These are phyloP conservation scores for Lecanicillium sp. DNA, from an alignment of 2,329 filamentous ascomycete genomes.

Conservation along the genomic window DNA sequence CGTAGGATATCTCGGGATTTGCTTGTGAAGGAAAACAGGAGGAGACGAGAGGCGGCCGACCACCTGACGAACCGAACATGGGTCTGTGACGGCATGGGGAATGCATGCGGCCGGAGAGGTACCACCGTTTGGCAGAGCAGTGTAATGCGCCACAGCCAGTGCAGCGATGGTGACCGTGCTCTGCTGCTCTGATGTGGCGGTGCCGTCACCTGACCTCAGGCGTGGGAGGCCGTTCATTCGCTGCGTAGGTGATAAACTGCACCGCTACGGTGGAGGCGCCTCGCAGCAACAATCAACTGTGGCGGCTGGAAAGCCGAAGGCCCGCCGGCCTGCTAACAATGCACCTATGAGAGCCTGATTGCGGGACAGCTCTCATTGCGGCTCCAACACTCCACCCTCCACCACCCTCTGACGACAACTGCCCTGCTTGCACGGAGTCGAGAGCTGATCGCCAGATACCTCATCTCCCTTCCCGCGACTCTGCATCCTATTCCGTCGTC, in stretches of 20 bases:
- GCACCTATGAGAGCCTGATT: too few species aligned
- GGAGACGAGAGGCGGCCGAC: neutral
- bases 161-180: too few species aligned
- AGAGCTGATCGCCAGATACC: constrained; percentile 4
- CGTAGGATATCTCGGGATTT: too few species aligned
- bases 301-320: constrained; percentile 2
- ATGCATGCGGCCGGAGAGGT: neutral
- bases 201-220: constrained; percentile 21
- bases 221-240: constrained; percentile 1
- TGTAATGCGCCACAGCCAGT: neutral
- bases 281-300: neutral
- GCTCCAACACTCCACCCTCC: constrained; percentile 6
- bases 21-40: neutral
- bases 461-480: neutral
- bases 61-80: constrained; percentile 6
- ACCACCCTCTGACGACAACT: constrained; percentile 8
- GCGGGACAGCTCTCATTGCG: constrained; percentile 5
- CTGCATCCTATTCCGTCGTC: neutral
- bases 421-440: constrained; percentile 3
- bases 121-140: neutral
- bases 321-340: neutral
- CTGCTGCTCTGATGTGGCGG: constrained; percentile 19
- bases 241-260: constrained; percentile 10
- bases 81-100: constrained; percentile 5
- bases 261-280: constrained; percentile 9